These are phyloP conservation scores for Dryas alaskensis DNA, from an alignment of 306 rosid genomes.

Conservation along the genomic window DNA sequence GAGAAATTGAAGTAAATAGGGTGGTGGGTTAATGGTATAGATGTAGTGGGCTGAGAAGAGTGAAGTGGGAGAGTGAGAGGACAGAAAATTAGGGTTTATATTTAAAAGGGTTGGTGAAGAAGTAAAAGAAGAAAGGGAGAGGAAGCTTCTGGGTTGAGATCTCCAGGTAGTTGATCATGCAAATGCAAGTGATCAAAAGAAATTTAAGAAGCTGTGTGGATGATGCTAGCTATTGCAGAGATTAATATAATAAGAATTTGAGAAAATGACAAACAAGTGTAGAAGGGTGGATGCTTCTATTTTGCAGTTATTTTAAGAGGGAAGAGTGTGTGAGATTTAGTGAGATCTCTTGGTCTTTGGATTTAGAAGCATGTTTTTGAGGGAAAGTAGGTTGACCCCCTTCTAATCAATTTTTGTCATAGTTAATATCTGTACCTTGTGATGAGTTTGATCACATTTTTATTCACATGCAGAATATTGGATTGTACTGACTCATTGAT, in stretches of 20 bases:
- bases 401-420: constrained; percentile 13
- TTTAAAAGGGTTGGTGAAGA: constrained; percentile 26
- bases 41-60: not conserved
- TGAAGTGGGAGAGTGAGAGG: not conserved
- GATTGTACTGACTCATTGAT: not conserved
- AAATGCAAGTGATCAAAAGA: not conserved
- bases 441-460: constrained; percentile 32
- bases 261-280: constrained; percentile 45
- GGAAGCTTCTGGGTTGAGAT: constrained; percentile 65
- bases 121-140: constrained; percentile 40
- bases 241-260: constrained; percentile 1
- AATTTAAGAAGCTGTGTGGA: not conserved
- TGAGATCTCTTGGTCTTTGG: constrained; percentile 17
- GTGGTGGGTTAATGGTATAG: not conserved
- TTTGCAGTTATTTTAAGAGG: constrained; percentile 14
- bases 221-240: constrained; percentile 1
- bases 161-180: constrained; percentile 31
- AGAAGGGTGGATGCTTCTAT: constrained; percentile 51
- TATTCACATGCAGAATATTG: not conserved
- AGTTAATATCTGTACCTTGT: constrained; percentile 3
- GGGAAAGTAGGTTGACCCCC: constrained; percentile 41
- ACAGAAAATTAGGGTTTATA: not conserved
- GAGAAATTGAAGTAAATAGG: not conserved
- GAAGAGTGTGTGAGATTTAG: constrained; percentile 7
- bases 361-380: constrained; percentile 45